Percentiles rank a stretch among this genome's conserved stretches.
Evolutionary conservation across 257 asterid genomes (phyloP).

Genomic region (Ophiorrhiza pumila): DNA sequence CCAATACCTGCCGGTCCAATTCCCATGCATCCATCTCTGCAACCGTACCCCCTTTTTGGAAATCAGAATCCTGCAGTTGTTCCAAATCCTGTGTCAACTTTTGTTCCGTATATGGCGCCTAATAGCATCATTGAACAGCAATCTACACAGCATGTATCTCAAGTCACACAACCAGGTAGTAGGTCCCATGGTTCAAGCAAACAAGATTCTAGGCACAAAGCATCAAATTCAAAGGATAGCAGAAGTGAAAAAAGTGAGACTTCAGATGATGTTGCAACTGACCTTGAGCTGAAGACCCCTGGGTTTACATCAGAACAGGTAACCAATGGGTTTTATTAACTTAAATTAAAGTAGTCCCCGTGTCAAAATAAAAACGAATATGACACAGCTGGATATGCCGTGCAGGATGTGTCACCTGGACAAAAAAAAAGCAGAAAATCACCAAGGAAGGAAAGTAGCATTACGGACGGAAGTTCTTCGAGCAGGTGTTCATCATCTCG

Average conservation of each 20-base stretch:
- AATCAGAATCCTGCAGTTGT: conserved; percentile 67
- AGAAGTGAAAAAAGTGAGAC: conserved; percentile 59
- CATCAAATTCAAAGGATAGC: conserved; percentile 57
- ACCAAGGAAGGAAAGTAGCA: conserved; percentile 54
- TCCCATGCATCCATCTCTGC: conserved; percentile 88
- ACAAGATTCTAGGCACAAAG: conserved; percentile 57
- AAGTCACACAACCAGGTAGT: conserved; percentile 52
- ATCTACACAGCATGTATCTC: conserved; percentile 54
- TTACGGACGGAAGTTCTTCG: conserved; percentile 71
- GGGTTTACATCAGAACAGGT: conserved; percentile 90
- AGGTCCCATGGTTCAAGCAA: conserved; percentile 56
- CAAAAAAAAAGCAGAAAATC: conserved; percentile 53
- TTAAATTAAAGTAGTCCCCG: not conserved
- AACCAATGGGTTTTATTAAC: conserved; percentile 15
- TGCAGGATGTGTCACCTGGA: conserved; percentile 66
- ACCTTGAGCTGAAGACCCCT: conserved; percentile 95
- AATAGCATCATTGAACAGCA: conserved; percentile 69
- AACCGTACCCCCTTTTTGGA: conserved; percentile 77
- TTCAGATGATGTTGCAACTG: conserved; percentile 77
- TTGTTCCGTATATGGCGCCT: conserved; percentile 74
- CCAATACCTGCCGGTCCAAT: conserved; percentile 84
- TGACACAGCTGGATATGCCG: conserved; percentile 13
- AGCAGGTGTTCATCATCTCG: conserved; percentile 82
- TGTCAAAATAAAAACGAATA: not conserved
- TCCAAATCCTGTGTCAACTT: conserved; percentile 69